Conservation (phyloP, 192 early-diverging fungal genomes). For the Mortierella alpina region DNA sequence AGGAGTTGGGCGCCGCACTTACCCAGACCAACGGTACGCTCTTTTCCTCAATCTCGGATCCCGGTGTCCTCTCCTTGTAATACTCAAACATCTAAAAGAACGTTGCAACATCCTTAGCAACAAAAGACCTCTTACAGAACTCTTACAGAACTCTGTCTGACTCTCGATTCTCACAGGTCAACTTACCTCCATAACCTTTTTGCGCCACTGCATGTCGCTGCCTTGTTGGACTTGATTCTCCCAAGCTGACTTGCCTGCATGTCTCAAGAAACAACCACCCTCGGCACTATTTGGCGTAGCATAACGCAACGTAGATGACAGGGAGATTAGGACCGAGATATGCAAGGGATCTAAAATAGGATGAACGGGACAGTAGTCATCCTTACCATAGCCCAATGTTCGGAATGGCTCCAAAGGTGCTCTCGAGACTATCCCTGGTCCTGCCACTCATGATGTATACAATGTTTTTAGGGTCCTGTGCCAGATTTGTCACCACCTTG, state of each 20-base stretch:
- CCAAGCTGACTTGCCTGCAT: constrained; percentile 71
- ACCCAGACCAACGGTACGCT: constrained; percentile 78
- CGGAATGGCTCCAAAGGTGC: constrained; percentile 70
- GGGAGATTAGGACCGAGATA: neutral
- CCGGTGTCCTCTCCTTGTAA: constrained; percentile 87
- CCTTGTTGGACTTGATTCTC: constrained; percentile 73
- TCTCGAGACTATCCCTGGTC: constrained; percentile 72
- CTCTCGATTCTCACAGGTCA: too few species aligned
- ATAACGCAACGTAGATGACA: neutral
- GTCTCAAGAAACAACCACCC: constrained; percentile 77
- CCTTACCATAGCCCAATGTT: constrained; percentile 69
- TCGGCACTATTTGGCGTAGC: constrained; percentile 66
- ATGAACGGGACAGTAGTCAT: too few species aligned
- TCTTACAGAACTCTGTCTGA: too few species aligned
- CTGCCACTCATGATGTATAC: constrained; percentile 84
- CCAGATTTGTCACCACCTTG: constrained; percentile 61
- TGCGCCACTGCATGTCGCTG: constrained; percentile 43
- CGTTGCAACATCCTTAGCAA: neutral
- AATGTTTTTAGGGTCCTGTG: constrained; percentile 71
- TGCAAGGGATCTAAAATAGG: too few species aligned
- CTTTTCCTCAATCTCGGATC: constrained; percentile 81
- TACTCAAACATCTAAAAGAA: constrained; percentile 75
- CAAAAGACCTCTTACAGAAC: too few species aligned
- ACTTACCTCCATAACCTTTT: constrained; percentile 51
- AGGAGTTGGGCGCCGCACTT: constrained; percentile 1